Conservation (phyloP, 1,284 basidiomycete species). For the Sporisorium graminicola region DNA sequence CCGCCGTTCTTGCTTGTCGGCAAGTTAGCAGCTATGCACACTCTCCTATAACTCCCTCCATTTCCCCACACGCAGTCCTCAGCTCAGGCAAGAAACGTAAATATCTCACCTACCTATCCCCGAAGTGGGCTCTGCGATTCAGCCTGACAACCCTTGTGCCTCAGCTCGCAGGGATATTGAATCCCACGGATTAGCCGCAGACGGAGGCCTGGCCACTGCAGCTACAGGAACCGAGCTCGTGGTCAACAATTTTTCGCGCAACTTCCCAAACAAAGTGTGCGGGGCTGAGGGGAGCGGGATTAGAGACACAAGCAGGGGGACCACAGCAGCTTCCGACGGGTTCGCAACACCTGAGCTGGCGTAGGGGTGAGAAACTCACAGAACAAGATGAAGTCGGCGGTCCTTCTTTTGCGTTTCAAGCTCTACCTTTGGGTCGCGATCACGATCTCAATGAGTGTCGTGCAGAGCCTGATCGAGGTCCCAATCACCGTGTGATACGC, state of each 20-base stretch:
- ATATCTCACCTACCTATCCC: background rate
- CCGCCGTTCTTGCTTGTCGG: background rate
- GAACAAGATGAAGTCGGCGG: constrained; percentile 1
- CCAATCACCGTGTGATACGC: background rate
- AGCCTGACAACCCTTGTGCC: background rate
- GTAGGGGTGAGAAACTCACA: background rate
- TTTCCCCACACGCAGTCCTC: background rate
- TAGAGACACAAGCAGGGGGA: too few relatives aligned
- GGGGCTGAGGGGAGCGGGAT: background rate
- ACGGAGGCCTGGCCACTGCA: background rate
- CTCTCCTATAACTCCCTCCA: background rate
- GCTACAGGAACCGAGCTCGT: background rate
- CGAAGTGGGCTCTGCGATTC: background rate
- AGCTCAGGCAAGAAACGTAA: background rate
- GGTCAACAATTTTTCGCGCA: background rate
- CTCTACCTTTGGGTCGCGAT: background rate
- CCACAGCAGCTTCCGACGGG: constrained; percentile 3
- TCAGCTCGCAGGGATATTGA: background rate
- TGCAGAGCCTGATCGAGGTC: background rate
- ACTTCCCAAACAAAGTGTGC: background rate
- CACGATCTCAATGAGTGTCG: background rate
- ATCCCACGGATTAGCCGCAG: background rate
- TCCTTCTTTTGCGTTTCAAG: background rate
- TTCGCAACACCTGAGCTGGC: background rate
- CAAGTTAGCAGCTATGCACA: too few relatives aligned